Evolutionary conservation across 2,329 filamentous ascomycete species (phyloP).

Genomic region (Pseudogymnoascus sp.): DNA sequence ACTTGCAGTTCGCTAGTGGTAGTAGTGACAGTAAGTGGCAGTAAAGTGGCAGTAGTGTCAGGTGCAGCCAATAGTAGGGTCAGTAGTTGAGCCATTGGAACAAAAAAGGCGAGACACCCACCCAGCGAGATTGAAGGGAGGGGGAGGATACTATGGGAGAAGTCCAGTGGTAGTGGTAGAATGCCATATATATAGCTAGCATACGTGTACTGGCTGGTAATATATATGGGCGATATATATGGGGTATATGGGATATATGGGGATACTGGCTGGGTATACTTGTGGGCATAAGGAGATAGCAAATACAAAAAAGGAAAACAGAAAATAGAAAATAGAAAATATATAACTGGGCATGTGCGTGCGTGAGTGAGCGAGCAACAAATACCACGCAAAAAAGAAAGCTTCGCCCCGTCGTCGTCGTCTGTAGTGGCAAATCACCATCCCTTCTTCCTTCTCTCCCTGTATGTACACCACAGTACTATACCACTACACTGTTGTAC

Average conservation of each 20-base stretch:
- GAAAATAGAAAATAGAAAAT: neutral
- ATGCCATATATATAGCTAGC: neutral
- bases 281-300: neutral
- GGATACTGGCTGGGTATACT: neutral
- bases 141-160: neutral
- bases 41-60: neutral
- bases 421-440: neutral
- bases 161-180: neutral
- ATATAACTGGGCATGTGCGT: neutral
- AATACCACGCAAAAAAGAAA: neutral
- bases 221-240: neutral
- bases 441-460: neutral
- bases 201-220: neutral
- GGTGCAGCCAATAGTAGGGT: neutral
- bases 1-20: neutral
- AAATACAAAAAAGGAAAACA: neutral
- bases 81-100: neutral
- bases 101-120: neutral
- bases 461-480: neutral
- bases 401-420: neutral
- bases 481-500: neutral
- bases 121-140: neutral
- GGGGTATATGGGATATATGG: neutral
- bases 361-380: neutral
- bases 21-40: neutral